Evolutionary conservation across 2,329 filamentous ascomycete species (phyloP).

Genomic region (Gaeumannomyces tritici): DNA sequence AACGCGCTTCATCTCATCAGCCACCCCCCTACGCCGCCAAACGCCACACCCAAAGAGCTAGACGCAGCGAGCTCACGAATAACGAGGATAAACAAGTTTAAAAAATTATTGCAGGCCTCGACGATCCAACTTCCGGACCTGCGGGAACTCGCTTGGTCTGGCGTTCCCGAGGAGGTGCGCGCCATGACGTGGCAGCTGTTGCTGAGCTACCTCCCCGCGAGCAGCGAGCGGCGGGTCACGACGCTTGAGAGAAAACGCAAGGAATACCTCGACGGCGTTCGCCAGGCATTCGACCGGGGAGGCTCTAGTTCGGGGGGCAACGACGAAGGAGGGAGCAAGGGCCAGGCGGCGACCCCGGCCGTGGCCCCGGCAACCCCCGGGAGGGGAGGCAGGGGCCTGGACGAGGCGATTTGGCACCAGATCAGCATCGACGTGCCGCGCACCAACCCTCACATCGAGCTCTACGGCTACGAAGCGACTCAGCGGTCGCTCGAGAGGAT

Average conservation of each 20-base stretch:
- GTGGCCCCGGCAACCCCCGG: slow-evolving; percentile 8
- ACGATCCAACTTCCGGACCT: slow-evolving; percentile 80
- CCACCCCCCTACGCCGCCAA: slow-evolving; percentile 64
- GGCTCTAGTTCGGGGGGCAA: slow-evolving; percentile 27
- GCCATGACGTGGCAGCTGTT: slow-evolving; percentile 99
- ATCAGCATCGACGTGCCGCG: slow-evolving; percentile 97
- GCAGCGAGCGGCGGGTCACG: slow-evolving; percentile 81
- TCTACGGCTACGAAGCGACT: slow-evolving; percentile 94
- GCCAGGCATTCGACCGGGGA: slow-evolving; percentile 58
- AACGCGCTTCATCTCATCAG: slow-evolving; percentile 93
- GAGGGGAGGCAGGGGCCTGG: slow-evolving; percentile 40
- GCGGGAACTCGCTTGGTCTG: slow-evolving; percentile 83
- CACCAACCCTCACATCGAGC: slow-evolving; percentile 89
- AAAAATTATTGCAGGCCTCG: slow-evolving; percentile 85
- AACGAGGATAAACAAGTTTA: slow-evolving; percentile 96
- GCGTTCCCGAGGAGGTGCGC: slow-evolving; percentile 86
- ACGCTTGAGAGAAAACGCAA: slow-evolving; percentile 91
- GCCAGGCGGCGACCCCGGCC: not conserved
- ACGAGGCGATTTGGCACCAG: slow-evolving; percentile 98
- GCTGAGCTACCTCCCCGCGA: slow-evolving; percentile 92
- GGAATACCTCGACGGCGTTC: slow-evolving; percentile 90
- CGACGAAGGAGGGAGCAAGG: slow-evolving; percentile 6
- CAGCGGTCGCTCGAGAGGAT: slow-evolving; percentile 91
- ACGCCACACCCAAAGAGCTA: slow-evolving; percentile 71
- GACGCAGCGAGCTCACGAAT: slow-evolving; percentile 83